phyloP scores from a whole-genome alignment of 2,329 filamentous ascomycete genomes.

The Xylariales sp. region DNA sequence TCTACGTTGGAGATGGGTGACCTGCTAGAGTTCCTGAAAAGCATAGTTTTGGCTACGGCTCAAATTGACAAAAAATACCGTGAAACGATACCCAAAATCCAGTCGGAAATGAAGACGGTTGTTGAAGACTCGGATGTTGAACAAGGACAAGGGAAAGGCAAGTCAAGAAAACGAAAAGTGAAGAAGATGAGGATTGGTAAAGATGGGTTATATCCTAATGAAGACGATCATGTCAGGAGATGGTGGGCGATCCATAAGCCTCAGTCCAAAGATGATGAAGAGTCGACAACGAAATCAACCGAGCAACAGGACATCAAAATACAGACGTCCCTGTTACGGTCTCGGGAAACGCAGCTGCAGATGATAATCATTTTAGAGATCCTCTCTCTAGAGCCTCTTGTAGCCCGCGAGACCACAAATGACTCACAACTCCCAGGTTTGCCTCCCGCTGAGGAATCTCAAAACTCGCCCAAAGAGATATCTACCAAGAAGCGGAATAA shows the following conservation, averaged over 20 bases:
- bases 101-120: conserved; percentile 66
- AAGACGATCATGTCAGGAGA: conserved; percentile 71
- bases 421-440: conserved; percentile 62
- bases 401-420: conserved; percentile 54
- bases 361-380: conserved; percentile 84
- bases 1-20: conserved; percentile 70
- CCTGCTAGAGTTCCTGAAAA: conserved; percentile 75
- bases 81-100: conserved; percentile 73
- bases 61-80: conserved; percentile 83
- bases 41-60: conserved; percentile 72
- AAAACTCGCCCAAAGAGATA: conserved; percentile 50
- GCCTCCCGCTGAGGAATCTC: conserved; percentile 52
- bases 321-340: conserved; percentile 73
- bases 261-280: conserved; percentile 60
- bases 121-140: conserved; percentile 68
- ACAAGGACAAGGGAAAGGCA: conserved; percentile 54
- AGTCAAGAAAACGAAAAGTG: conserved; percentile 63
- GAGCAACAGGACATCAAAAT: conserved; percentile 67
- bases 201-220: conserved; percentile 74
- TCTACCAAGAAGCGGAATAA: conserved; percentile 67
- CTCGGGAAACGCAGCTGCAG: conserved; percentile 82
- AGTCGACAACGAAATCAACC: conserved; percentile 50
- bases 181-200: conserved; percentile 76
- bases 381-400: conserved; percentile 72
- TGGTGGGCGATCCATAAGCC: conserved; percentile 77